Conservation (phyloP, 495 filamentous ascomycete species). For the Aspergillus saccharolyticus region DNA sequence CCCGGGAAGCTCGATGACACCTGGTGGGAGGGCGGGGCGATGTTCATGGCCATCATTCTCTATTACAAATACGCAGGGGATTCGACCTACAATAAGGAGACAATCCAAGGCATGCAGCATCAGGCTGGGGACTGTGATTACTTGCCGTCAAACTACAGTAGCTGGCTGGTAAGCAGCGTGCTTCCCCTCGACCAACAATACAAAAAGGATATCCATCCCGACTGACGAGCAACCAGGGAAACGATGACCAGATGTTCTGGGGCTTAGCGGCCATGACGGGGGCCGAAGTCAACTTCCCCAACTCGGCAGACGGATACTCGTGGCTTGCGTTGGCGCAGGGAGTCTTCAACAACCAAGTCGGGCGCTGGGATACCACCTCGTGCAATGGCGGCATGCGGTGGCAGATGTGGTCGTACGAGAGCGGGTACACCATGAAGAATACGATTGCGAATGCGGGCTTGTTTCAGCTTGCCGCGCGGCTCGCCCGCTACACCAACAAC, state of each 20-base stretch:
- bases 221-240: constrained; percentile 38
- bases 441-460: constrained; percentile 63
- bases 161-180: constrained; percentile 18
- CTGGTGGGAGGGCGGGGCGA: constrained; percentile 68
- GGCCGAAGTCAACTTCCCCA: constrained; percentile 57
- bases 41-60: constrained; percentile 63
- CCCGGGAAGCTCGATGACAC: constrained; percentile 48
- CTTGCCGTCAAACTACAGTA: constrained; percentile 57
- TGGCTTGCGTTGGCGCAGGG: constrained; percentile 70
- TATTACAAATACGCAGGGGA: constrained; percentile 68
- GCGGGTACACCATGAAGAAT: constrained; percentile 55
- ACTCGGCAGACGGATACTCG: constrained; percentile 48
- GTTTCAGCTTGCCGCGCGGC: constrained; percentile 64
- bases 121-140: constrained; percentile 57
- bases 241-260: constrained; percentile 69
- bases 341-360: constrained; percentile 61
- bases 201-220: constrained; percentile 6
- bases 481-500: constrained; percentile 69
- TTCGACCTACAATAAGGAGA: constrained; percentile 52
- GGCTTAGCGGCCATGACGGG: constrained; percentile 64
- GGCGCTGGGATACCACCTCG: constrained; percentile 46
- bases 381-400: constrained; percentile 48
- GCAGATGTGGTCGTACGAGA: constrained; percentile 41
- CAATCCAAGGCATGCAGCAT: constrained; percentile 49
- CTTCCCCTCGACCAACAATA: too few species aligned